These are phyloP conservation scores for Blastobotrys malaysiensis DNA, from an alignment of 1,139 yeast species.

Conservation along the genomic window DNA sequence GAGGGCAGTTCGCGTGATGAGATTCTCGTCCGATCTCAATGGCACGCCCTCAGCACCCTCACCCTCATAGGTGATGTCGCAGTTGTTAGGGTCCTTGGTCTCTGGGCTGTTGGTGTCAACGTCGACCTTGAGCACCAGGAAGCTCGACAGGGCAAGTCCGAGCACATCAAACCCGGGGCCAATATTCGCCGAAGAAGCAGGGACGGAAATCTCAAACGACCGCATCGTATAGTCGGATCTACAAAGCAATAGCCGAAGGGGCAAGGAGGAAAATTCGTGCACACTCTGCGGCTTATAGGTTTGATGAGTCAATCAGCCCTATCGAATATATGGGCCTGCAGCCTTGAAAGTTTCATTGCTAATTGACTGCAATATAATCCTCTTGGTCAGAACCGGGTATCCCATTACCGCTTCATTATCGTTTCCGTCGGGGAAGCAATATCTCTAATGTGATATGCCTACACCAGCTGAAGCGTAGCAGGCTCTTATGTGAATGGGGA, in stretches of 20 bases:
- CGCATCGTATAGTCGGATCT: not conserved
- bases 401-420: no score
- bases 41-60: constrained; percentile 81
- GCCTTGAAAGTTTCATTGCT: not conserved
- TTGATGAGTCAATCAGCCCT: constrained; percentile 1
- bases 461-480: no score
- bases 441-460: no score
- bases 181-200: constrained; percentile 95
- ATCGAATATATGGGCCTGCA: not conserved
- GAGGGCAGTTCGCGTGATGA: constrained; percentile 88
- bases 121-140: constrained; percentile 60
- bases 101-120: constrained; percentile 47
- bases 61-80: constrained; percentile 64
- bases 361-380: not conserved
- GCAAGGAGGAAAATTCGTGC: not conserved
- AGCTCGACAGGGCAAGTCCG: constrained; percentile 80
- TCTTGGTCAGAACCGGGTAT: not conserved
- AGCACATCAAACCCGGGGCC: constrained; percentile 98
- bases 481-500: no score
- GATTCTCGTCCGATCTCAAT: constrained; percentile 63
- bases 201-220: constrained; percentile 55
- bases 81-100: constrained; percentile 62
- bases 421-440: no score
- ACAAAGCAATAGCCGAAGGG: not conserved
- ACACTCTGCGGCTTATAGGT: not conserved